Percentiles rank a stretch among this genome's conserved stretches.
Evolutionary conservation across 805 yeast species (phyloP).

Genomic region (Cephaloascus albidus): DNA sequence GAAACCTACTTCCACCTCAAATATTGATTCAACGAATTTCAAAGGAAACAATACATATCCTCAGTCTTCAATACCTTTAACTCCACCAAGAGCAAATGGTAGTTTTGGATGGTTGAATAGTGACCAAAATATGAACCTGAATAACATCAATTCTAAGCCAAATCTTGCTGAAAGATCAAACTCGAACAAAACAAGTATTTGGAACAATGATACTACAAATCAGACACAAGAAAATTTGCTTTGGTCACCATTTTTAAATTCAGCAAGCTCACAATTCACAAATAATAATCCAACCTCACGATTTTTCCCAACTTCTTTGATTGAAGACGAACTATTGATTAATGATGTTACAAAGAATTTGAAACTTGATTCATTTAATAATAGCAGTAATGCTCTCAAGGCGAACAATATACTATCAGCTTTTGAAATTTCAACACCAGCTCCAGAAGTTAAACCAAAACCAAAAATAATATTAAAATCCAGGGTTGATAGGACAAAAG

Average conservation of each 20-base stretch:
- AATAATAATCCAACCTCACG: slow-evolving; percentile 8
- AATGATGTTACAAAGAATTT: neutral
- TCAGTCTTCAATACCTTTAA: neutral
- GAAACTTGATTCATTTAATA: neutral
- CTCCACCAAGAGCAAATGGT: neutral
- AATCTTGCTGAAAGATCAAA: neutral
- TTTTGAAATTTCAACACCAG: neutral
- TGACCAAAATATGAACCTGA: neutral
- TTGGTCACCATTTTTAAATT: slow-evolving; percentile 13
- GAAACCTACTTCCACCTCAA: no score
- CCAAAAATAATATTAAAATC: no score
- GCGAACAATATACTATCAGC: neutral
- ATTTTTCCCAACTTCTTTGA: slow-evolving; percentile 12
- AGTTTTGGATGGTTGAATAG: neutral
- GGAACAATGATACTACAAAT: slow-evolving; percentile 11
- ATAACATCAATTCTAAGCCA: no score
- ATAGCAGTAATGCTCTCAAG: neutral
- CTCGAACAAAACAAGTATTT: slow-evolving; percentile 6
- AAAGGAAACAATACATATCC: neutral
- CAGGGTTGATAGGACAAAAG: neutral
- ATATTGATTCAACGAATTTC: no score
- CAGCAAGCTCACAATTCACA: neutral
- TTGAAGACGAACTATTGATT: slow-evolving; percentile 5
- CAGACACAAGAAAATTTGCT: slow-evolving; percentile 13
- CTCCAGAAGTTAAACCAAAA: no score